phyloP scores from a whole-genome alignment of 352 stramenopile genomes.

The Elongisporangium senticosum region DNA sequence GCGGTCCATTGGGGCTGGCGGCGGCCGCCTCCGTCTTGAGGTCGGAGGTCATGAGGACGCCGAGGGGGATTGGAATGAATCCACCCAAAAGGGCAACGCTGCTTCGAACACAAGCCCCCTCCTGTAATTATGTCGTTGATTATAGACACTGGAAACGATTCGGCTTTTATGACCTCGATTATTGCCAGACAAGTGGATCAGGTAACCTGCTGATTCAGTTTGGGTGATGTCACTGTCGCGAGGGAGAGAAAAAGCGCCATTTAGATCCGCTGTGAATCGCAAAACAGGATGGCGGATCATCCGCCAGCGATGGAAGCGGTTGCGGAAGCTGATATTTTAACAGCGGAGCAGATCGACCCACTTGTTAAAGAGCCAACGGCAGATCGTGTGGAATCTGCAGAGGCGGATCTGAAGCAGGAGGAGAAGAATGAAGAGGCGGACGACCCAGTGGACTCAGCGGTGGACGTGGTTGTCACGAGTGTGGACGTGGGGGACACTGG shows the following conservation, averaged over 20 bases:
- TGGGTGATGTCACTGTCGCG: background rate
- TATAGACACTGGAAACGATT: too few relatives aligned
- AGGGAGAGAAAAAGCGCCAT: background rate
- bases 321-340: background rate
- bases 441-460: constrained; percentile 24
- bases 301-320: background rate
- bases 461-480: constrained; percentile 66
- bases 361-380: background rate
- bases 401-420: background rate
- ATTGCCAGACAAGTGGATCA: too few relatives aligned
- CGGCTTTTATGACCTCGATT: too few relatives aligned
- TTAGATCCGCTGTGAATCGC: background rate
- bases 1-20: background rate
- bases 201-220: too few relatives aligned
- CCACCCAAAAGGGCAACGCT: background rate
- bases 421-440: constrained; percentile 5
- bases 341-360: background rate
- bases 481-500: constrained; percentile 27
- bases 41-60: background rate
- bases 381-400: background rate
- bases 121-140: background rate
- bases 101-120: background rate
- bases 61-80: background rate
- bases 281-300: too few relatives aligned
- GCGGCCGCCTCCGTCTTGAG: background rate